Base-by-base conservation (phyloP, 208 protist genomes). In the Trypanosoma avium region DNA sequence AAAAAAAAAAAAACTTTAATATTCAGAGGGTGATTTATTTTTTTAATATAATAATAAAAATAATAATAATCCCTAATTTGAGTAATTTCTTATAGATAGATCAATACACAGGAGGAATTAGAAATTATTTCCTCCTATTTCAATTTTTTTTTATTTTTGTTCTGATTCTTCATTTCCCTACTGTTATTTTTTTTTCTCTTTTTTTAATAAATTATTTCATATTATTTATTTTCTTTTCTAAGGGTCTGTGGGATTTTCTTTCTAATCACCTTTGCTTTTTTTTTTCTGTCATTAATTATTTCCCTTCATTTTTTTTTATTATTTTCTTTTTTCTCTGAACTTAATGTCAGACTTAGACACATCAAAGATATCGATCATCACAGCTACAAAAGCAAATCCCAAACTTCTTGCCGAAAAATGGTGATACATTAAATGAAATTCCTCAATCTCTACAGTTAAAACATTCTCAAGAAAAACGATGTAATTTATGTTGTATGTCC, bases 321-420 rank as follows among this genome's bases (percentile, higher is more conserved):
- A 8, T 22, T 3, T 33, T 15, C 6, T 29, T 48, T 35, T 55
- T 53, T n/a, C 4, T 62, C 17, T 46, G n/a, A 26, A 24, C 35
- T 17, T 42, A 63, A 69, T 72, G 42, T 17, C 61, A 33, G 21
- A 75, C 10, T 56, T 93, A 12, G 88, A 94, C 33, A 73, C 73
- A 13, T 80, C 70, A 33, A 91, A 86, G 48, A 90, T 95, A 46
- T 90, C 83, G 21, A 86, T 95, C 50, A 77, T 95, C n/a, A 77
- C 59, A 47, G 67, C 84, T 22, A 82, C 64, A n/a, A 92, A 95
- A 56, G 86, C 73, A 17, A 70, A 95, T 60, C 71, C 76, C 17
- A 69, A 76, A 15, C 68, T 81, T 48, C 79, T 92, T 10, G 71
- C 48, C 47, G 72, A n/a, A 46, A 30, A 69, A 79, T 45, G 80